These are phyloP conservation scores for Botrytis elliptica DNA, from an alignment of 2,329 filamentous ascomycete species.

Conservation along the genomic window DNA sequence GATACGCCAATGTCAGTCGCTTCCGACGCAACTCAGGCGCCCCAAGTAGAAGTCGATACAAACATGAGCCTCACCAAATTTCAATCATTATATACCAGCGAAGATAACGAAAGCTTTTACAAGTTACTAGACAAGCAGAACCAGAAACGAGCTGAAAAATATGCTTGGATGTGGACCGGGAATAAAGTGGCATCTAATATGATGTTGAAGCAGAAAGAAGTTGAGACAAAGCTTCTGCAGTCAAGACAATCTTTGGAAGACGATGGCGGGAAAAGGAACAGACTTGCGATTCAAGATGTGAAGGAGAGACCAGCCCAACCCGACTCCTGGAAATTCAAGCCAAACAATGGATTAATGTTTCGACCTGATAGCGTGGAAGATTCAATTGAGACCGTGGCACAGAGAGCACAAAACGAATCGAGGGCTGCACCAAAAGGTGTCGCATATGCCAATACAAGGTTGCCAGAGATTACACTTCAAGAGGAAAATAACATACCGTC, in stretches of 20 bases:
- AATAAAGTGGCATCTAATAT: conserved; percentile 80
- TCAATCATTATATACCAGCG: conserved; percentile 91
- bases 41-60: conserved; percentile 59
- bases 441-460: conserved; percentile 78
- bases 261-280: conserved; percentile 55
- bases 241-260: conserved; percentile 50
- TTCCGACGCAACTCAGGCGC: conserved; percentile 42
- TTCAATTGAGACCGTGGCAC: conserved; percentile 58
- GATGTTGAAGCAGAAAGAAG: conserved; percentile 65
- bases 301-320: conserved; percentile 73
- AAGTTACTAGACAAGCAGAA: conserved; percentile 89
- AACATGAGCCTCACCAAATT: conserved; percentile 82
- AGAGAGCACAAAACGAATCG: conserved; percentile 68
- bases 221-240: conserved; percentile 53
- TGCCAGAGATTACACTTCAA: conserved; percentile 52
- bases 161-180: conserved; percentile 83
- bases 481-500: conserved; percentile 53
- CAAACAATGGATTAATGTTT: conserved; percentile 90
- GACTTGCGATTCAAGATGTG: conserved; percentile 63
- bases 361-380: conserved; percentile 64
- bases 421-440: conserved; percentile 75
- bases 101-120: conserved; percentile 98
- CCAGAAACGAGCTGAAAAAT: conserved; percentile 76
- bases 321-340: conserved; percentile 70
- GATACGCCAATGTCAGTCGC: conserved; percentile 69